Evolutionary conservation across 2,329 filamentous ascomycete species (phyloP).

Genomic region (Amesomyces nigricolor): DNA sequence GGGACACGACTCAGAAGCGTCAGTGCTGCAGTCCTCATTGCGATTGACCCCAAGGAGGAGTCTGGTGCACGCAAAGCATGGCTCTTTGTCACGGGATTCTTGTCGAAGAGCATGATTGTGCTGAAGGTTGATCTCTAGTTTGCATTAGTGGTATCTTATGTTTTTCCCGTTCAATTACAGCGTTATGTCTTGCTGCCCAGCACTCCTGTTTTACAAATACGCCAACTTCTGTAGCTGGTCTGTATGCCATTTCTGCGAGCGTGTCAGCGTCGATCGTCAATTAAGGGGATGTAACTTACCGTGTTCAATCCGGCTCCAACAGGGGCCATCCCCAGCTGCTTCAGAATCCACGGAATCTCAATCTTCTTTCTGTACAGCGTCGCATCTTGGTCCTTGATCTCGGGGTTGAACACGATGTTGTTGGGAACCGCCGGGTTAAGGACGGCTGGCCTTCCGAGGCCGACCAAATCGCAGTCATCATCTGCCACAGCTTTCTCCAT

Average conservation of each 20-base stretch:
- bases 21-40: constrained; percentile 48
- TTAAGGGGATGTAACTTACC: constrained; percentile 1
- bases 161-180: no score
- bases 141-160: neutral
- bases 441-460: constrained; percentile 36
- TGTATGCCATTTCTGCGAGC: constrained; percentile 7
- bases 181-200: neutral
- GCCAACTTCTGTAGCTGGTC: constrained; percentile 6
- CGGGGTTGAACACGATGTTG: constrained; percentile 33
- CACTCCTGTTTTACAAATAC: neutral
- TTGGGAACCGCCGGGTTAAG: constrained; percentile 36
- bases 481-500: constrained; percentile 37
- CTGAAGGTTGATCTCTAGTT: constrained; percentile 45
- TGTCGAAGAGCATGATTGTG: constrained; percentile 44
- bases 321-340: neutral
- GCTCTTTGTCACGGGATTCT: constrained; percentile 54
- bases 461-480: constrained; percentile 39
- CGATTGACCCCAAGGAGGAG: constrained; percentile 39
- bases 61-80: constrained; percentile 44
- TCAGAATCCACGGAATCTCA: constrained; percentile 6
- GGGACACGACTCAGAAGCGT: constrained; percentile 44
- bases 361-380: constrained; percentile 28
- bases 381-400: constrained; percentile 33
- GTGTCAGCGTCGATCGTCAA: neutral
- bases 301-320: constrained; percentile 15